Base-by-base conservation (phyloP, 1,284 basidiomycete genomes). In the Pholiota adiposa region DNA sequence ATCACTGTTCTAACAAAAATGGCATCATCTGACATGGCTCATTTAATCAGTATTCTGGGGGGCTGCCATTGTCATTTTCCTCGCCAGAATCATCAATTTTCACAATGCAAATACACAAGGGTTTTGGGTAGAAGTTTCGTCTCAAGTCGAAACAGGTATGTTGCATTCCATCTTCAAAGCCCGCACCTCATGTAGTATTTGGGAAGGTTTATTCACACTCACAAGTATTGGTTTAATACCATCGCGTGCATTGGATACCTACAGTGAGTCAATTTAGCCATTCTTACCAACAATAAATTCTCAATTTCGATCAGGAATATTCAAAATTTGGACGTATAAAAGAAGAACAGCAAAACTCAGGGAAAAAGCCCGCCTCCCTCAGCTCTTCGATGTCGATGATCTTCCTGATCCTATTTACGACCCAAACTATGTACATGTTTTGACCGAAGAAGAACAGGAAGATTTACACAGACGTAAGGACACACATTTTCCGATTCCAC, bases 221-320 rank as follows among this genome's bases (percentile, higher is more conserved):
- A 92, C 93, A n/a, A 86, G 87, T 54, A 80, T 87, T 53, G 88
- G 88, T 6, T 75, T 90, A 29, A 88, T 93, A 60, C 93, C 92
- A 0, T 89, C 84, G 74, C 83, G 93, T 41, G 78, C 83, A 1
- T 76, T 91, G 58, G 93, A 94, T 70, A 93, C 92, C 0, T 94
- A 89, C 70, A 83, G 92, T 89, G 67, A 70, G 85, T 50, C 33
- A 25, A 25, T n/a, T 43, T 36, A 44, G 27, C 55, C 3, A n/a
- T 11, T 4, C 6, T 6, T 18, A 33, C 36, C 41, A 33, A 44
- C 9, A 0, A 31, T 31, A 31, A 31, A n/a, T n/a, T n/a, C 29
- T 56, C 19, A 55, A 23, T 23, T 34, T 53, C 63, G 25, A 57
- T 18, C 60, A 90, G 90, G 90, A 11, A 86, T 94, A 58, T 79